Evolutionary conservation across 805 yeast genomes (phyloP).

Genomic region (Saturnispora bothae): DNA sequence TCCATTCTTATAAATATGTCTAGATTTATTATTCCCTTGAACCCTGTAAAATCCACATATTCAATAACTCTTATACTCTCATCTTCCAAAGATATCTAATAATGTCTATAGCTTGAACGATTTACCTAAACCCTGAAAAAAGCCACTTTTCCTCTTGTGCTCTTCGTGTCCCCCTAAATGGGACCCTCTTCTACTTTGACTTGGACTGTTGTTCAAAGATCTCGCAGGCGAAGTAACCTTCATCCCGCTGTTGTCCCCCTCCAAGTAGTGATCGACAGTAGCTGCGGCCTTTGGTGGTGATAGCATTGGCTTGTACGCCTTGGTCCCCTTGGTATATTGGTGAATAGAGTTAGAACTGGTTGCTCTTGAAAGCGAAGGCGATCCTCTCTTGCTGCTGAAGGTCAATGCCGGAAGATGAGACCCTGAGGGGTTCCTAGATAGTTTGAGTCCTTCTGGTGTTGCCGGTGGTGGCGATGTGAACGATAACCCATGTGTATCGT

Average conservation of each 20-base stretch:
- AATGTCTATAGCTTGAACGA: not conserved
- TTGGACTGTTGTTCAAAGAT: not conserved
- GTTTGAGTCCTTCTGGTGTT: constrained; percentile 1
- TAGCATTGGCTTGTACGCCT: constrained; percentile 3
- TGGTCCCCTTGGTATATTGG: not conserved
- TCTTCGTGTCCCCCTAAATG: not conserved
- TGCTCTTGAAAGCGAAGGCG: constrained; percentile 11
- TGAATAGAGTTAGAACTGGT: constrained; percentile 7
- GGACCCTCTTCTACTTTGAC: not conserved
- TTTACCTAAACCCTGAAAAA: constrained; percentile 5
- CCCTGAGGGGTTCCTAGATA: constrained; percentile 5
- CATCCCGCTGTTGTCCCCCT: too few relatives aligned
- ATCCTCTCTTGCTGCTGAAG: constrained; percentile 2
- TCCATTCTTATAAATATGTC: not conserved
- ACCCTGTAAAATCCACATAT: too few relatives aligned
- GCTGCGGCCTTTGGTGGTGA: constrained; percentile 6
- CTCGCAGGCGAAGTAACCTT: not conserved
- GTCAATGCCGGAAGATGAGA: constrained; percentile 1
- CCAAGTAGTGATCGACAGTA: not conserved
- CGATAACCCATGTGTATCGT: not conserved
- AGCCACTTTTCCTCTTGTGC: constrained; percentile 7
- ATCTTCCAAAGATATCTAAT: too few relatives aligned
- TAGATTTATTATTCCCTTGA: too few relatives aligned
- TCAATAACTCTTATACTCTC: too few relatives aligned
- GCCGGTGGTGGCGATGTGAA: not conserved